These are phyloP conservation scores for Megacollybia marginata DNA, from an alignment of 768 basidiomycete genomes.

Conservation along the genomic window DNA sequence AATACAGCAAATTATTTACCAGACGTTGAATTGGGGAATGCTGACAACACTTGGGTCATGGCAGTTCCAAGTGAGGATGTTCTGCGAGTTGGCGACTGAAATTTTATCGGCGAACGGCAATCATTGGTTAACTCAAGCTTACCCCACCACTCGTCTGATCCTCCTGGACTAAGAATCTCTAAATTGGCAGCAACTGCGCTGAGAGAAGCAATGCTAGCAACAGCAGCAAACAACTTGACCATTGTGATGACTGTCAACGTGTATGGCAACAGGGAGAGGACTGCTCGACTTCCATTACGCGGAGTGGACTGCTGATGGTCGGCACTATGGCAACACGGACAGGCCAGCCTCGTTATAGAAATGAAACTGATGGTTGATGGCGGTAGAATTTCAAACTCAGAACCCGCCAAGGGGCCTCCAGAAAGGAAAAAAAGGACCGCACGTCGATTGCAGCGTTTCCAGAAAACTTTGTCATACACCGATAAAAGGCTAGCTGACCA, in stretches of 20 bases:
- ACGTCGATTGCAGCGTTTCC: no score
- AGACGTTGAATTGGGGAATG: slow-evolving; percentile 37
- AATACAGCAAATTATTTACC: slow-evolving; percentile 29
- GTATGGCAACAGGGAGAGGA: no score
- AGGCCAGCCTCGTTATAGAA: no score
- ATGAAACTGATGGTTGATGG: no score
- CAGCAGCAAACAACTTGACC: slow-evolving; percentile 21
- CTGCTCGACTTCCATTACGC: no score
- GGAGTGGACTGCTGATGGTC: no score
- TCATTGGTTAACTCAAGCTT: slow-evolving; percentile 14
- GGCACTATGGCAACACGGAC: no score
- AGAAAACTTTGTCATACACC: no score
- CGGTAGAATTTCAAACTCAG: no score
- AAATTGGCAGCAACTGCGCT: slow-evolving; percentile 34
- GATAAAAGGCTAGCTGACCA: no score
- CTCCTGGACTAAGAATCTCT: slow-evolving; percentile 36
- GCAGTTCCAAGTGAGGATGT: slow-evolving; percentile 58
- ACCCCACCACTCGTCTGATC: slow-evolving; percentile 55
- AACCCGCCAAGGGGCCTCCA: no score
- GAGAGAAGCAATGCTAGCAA: slow-evolving; percentile 31
- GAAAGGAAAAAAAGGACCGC: no score
- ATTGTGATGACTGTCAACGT: slow-evolving; percentile 18
- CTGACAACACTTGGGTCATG: slow-evolving; percentile 22
- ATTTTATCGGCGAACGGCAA: neutral
- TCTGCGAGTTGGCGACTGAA: slow-evolving; percentile 46